phyloP scores from a whole-genome alignment of 1,284 basidiomycete species.

The Fomitopsis schrenkii region DNA sequence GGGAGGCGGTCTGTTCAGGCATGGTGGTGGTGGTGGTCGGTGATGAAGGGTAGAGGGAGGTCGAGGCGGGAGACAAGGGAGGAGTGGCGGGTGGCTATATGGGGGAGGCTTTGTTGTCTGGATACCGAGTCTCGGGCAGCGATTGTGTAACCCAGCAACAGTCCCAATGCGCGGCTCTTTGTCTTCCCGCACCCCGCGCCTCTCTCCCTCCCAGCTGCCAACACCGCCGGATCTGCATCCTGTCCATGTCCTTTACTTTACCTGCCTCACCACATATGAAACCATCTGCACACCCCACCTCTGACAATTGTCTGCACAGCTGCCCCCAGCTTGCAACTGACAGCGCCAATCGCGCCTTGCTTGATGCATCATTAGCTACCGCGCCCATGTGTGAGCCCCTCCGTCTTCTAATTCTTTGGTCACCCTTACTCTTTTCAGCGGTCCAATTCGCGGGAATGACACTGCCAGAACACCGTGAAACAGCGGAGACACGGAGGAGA shows the following conservation, averaged over 20 bases:
- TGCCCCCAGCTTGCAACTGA: neutral
- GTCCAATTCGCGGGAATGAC: neutral
- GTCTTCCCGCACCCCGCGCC: constrained; percentile 1
- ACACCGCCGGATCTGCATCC: neutral
- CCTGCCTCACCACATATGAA: neutral
- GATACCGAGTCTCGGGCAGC: constrained; percentile 1
- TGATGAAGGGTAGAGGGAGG: constrained; percentile 9
- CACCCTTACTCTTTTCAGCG: neutral
- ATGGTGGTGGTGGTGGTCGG: constrained; percentile 13
- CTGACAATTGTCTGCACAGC: neutral
- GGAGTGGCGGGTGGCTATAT: constrained; percentile 14
- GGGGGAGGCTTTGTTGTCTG: constrained; percentile 18
- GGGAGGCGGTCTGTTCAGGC: constrained; percentile 22
- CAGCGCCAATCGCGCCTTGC: neutral
- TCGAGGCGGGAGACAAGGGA: constrained; percentile 10
- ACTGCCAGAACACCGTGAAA: neutral
- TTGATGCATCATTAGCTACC: neutral
- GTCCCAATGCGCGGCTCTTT: constrained; percentile 1
- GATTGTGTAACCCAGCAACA: constrained; percentile 7
- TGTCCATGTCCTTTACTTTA: neutral
- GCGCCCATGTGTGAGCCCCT: neutral
- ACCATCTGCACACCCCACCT: neutral
- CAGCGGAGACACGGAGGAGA: neutral
- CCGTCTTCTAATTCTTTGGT: neutral
- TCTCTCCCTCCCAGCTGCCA: neutral